Conservation (phyloP, 176 grass and related monocot genomes). For the Oryza longistaminata region DNA sequence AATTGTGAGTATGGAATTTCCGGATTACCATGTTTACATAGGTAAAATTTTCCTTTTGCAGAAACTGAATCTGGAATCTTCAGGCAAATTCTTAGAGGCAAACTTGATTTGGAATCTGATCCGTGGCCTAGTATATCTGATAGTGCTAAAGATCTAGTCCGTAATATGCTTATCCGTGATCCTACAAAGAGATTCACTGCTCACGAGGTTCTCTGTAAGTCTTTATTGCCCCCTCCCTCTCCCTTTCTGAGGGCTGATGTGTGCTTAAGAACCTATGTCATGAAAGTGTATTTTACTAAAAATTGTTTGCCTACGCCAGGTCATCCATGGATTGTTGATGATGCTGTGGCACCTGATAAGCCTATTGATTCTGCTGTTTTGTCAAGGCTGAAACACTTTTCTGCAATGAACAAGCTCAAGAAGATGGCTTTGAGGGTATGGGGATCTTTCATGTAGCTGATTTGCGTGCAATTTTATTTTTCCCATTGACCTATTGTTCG, state of each 20-base stretch:
- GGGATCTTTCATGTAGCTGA: constrained; percentile 15
- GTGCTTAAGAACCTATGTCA: background rate
- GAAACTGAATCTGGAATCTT: constrained; percentile 97
- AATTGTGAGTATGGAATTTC: constrained; percentile 7
- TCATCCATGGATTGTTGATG: constrained; percentile 98
- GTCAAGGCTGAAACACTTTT: constrained; percentile 93
- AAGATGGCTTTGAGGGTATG: constrained; percentile 97
- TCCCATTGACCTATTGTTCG: background rate
- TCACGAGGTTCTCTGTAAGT: constrained; percentile 97
- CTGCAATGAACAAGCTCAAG: constrained; percentile 99
- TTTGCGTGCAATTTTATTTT: background rate
- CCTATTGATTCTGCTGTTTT: constrained; percentile 95
- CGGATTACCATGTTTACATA: constrained; percentile 16
- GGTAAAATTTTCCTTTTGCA: constrained; percentile 44
- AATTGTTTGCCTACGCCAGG: constrained; percentile 50
- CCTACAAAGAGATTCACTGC: constrained; percentile 76
- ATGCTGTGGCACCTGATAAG: constrained; percentile 92
- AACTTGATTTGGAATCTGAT: constrained; percentile 86
- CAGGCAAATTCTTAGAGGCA: constrained; percentile 90
- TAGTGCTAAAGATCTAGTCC: constrained; percentile 91
- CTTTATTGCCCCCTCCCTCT: constrained; percentile 1
- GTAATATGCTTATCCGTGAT: constrained; percentile 82
- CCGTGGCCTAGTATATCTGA: constrained; percentile 94
- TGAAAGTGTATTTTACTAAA: background rate
- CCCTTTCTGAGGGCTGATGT: background rate